These are phyloP conservation scores for Viridothelium virens DNA, from an alignment of 495 filamentous ascomycete species.

Conservation along the genomic window DNA sequence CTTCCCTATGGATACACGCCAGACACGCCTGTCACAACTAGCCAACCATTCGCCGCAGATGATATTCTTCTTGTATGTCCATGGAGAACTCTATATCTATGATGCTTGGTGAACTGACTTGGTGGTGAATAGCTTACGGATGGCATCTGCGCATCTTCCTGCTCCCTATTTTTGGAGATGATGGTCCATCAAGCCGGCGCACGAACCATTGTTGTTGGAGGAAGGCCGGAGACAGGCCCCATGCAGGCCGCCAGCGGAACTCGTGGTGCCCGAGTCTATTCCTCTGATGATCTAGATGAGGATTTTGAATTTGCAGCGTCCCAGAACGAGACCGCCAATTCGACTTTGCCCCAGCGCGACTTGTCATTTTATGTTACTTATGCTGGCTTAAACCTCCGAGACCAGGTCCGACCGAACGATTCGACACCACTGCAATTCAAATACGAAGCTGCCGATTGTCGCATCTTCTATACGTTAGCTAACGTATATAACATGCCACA, in stretches of 20 bases:
- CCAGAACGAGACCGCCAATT: background rate
- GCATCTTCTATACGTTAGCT: slow-evolving; percentile 32
- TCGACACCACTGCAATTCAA: slow-evolving; percentile 31
- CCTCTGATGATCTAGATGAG: background rate
- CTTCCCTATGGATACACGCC: background rate
- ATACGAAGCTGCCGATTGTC: slow-evolving; percentile 34
- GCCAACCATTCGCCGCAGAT: background rate
- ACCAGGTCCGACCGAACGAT: slow-evolving; percentile 29
- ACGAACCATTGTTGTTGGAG: slow-evolving; percentile 44
- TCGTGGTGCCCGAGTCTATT: slow-evolving; percentile 22
- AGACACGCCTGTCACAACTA: background rate
- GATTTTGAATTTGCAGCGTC: background rate
- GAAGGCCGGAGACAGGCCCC: slow-evolving; percentile 34
- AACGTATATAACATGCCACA: slow-evolving; percentile 29
- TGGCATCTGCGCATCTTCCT: slow-evolving; percentile 45
- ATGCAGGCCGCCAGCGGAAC: slow-evolving; percentile 34
- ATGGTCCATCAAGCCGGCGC: slow-evolving; percentile 45
- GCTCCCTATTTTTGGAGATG: slow-evolving; percentile 47
- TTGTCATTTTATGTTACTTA: background rate
- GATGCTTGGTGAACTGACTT: background rate
- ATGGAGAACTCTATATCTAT: background rate
- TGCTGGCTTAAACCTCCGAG: slow-evolving; percentile 26
- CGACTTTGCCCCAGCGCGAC: background rate
- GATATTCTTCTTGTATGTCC: background rate
- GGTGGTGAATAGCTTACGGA: slow-evolving; percentile 34